Evolutionary conservation across 495 filamentous ascomycete species (phyloP), one percentile per base, ranked within the genome.

Genomic region (Lasiosphaeris hirsuta): DNA sequence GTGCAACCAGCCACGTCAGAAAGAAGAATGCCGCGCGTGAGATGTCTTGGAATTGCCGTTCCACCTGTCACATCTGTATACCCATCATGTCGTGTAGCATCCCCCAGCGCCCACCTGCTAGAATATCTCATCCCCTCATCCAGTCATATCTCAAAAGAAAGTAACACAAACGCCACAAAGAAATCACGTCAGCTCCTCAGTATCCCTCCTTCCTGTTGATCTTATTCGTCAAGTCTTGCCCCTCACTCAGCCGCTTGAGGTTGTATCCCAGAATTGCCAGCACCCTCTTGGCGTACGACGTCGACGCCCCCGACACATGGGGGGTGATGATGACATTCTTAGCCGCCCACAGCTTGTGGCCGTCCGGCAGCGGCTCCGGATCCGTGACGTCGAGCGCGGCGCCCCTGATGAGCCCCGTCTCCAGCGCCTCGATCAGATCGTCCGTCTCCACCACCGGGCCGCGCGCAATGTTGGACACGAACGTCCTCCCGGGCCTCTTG

Each of bases 331-430:
- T 81, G 14, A 88, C 79, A 72, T 93, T 92, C 62, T 83, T 78
- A 58, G 84, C 72, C 30, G 79, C 80, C 91, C 91, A 96, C 48
- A 96, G 69, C 59, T 80, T 77, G 67, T 86, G 80, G 7, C 87
- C 84, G 41, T 72, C 59, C 1, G 88, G 88, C 64, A 96, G 64
- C 0, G 91, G 91, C 63, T 96, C 92, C 4, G 90, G 90, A 56
- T 94, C 90, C 40, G 90, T 92, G 0, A 96, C 92, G 73, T 96
- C 92, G 51, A 96, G 69, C 41, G 89, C 89, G 7, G 90, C 82
- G 19, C 89, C 90, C 9, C 82, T 76, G 42, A 96, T 70, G 34
- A 74, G 66, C 7, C 73, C 80, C 10, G 65, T 64, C 57, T 88
- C 78, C 18, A 90, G 69, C 7, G 89, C 84, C 0, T 68, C 70